Percentiles rank a stretch among this genome's conserved stretches.
Evolutionary conservation across 345 rosid species (phyloP).

Genomic region (Citrus glauca): DNA sequence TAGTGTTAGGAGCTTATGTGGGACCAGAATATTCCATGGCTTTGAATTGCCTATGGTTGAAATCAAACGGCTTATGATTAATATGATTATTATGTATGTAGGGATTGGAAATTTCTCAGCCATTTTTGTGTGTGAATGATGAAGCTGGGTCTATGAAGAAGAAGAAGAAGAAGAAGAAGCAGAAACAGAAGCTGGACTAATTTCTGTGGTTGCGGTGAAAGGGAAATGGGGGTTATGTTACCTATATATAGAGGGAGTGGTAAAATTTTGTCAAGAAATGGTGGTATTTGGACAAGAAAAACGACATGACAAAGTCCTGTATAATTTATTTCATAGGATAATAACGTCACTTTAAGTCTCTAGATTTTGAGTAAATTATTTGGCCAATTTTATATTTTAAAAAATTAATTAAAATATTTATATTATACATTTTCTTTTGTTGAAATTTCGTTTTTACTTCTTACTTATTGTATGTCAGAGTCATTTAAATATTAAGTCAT

Average conservation of each 20-base stretch:
- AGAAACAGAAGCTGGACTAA: neutral
- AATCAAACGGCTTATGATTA: slow-evolving; percentile 27
- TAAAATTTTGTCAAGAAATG: too few species aligned
- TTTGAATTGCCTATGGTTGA: slow-evolving; percentile 26
- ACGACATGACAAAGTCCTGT: too few species aligned
- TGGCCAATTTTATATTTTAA: too few species aligned
- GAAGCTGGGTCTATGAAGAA: neutral
- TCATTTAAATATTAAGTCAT: too few species aligned
- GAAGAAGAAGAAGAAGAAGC: neutral
- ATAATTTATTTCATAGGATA: too few species aligned
- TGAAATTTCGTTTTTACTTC: too few species aligned
- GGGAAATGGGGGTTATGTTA: neutral
- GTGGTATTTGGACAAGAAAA: too few species aligned
- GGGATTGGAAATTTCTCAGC: slow-evolving; percentile 20
- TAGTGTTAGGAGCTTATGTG: slow-evolving; percentile 17
- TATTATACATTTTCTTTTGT: too few species aligned
- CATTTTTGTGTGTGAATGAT: slow-evolving; percentile 23
- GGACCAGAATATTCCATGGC: slow-evolving; percentile 9
- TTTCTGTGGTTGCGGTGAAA: neutral
- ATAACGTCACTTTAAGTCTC: too few species aligned
- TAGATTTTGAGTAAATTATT: too few species aligned
- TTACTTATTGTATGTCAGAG: too few species aligned
- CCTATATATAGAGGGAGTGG: neutral
- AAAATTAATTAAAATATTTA: too few species aligned
- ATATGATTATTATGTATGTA: slow-evolving; percentile 18